Base-by-base conservation (phyloP, 441 rosid genomes). In the Gossypium davidsonii region DNA sequence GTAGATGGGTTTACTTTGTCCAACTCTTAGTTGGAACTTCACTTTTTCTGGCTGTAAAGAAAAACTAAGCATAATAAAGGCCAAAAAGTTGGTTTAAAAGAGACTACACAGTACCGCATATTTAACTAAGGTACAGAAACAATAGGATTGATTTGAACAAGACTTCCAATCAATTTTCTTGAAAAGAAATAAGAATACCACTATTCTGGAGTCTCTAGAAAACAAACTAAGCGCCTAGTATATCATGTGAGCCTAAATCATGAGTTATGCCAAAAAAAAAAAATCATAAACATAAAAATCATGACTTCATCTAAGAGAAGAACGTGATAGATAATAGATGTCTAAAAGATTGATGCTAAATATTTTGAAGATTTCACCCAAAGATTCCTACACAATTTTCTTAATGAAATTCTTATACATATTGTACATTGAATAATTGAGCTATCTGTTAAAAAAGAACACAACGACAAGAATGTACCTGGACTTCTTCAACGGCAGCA, bases 401-500 rank as follows among this genome's bases (percentile, higher is more conserved):
- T 34, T 34, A 34, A 34, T 34, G 39, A 34, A 34, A 17, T 31
- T 44, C 48, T 3, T 49, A 51, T 55, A 55, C 48, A 9, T 49
- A 52, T 59, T 34, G 57, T 12, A 44, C 17, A 7, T 39, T 44
- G 12, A 0, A 15, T 4, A n/a, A n/a, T 12, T 46, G 34, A 44
- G n/a, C 11, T 14, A n/a, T 51, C 44, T 2, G 26, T 15, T 21
- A 37, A 21, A 6, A 17, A 3, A 46, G 15, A 53, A 18, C 46
- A 62, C 1, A 77, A 11, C 63, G 9, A 4, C n/a, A 18, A 17
- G n/a, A 71, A 71, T 53, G 21, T 49, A 90, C 97, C 88, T 93
- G 98, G 74, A 93, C 97, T 74, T 93, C 94, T 82, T 90, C 96
- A 51, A 93, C 87, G 14, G 98, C 96, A 73, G 96, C 77, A 78